phyloP scores from a whole-genome alignment of 2,329 filamentous ascomycete species.

The Sarocladium oryzae region DNA sequence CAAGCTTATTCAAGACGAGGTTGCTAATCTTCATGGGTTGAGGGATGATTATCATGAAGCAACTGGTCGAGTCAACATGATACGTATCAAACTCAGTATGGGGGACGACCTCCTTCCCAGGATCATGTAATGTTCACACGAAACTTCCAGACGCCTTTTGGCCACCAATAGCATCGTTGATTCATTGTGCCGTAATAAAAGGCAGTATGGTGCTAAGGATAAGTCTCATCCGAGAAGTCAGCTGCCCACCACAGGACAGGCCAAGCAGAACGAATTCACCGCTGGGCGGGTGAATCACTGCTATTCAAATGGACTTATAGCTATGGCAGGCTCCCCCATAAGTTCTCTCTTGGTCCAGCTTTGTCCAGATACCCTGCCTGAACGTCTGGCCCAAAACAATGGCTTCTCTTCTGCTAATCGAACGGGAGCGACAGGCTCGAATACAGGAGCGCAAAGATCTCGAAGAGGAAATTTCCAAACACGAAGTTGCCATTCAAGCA shows the following conservation, averaged over 20 bases:
- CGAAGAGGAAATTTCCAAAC: background rate
- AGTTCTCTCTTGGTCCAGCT: too few species aligned
- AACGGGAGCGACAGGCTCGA: background rate
- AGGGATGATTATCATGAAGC: background rate
- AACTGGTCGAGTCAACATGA: background rate
- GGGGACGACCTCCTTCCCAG: background rate
- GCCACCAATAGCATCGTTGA: too few species aligned
- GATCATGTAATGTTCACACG: background rate
- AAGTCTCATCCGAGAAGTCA: too few species aligned
- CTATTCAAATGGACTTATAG: too few species aligned
- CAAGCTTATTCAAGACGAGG: background rate
- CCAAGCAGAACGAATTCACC: too few species aligned
- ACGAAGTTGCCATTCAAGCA: background rate
- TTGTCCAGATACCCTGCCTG: too few species aligned
- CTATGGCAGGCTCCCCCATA: too few species aligned
- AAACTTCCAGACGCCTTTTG: too few species aligned
- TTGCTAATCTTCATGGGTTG: background rate
- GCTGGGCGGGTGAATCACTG: too few species aligned
- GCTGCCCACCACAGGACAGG: too few species aligned
- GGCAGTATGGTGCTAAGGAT: too few species aligned
- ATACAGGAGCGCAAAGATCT: background rate
- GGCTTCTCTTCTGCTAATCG: background rate
- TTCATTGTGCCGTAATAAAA: too few species aligned
- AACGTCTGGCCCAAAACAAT: background rate
- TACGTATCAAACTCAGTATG: background rate